Conservation (phyloP, 495 filamentous ascomycete species). For the Hypoxylon trugodes region DNA sequence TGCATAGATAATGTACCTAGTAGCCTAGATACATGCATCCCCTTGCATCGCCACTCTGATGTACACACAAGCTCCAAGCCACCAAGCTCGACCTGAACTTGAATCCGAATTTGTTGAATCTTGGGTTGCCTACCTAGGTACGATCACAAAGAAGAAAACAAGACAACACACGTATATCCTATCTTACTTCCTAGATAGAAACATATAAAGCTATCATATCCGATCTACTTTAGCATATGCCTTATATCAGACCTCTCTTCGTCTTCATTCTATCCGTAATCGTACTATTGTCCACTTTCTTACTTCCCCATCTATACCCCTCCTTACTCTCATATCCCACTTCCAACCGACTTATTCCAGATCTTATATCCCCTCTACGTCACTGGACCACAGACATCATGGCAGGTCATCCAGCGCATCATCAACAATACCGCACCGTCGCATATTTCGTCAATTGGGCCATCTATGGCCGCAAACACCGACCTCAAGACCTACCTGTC, state of each 20-base stretch:
- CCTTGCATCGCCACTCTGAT: conserved; percentile 16
- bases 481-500: conserved; percentile 85
- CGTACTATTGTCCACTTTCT: conserved; percentile 14
- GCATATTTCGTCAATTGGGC: conserved; percentile 95
- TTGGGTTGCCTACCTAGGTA: not conserved
- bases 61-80: conserved; percentile 14
- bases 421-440: conserved; percentile 68
- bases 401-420: conserved; percentile 52
- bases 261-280: conserved; percentile 16
- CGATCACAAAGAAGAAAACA: not conserved
- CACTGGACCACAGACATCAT: conserved; percentile 43
- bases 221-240: conserved; percentile 6
- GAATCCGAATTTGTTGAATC: not conserved
- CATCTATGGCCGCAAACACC: conserved; percentile 89
- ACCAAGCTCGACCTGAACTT: conserved; percentile 14
- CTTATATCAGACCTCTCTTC: conserved; percentile 12
- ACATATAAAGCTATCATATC: not conserved
- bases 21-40: not conserved
- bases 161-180: not conserved
- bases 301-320: conserved; percentile 16
- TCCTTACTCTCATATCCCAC: conserved; percentile 10
- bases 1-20: not conserved
- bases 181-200: not conserved
- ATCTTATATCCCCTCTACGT: not conserved
- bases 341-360: conserved; percentile 6